phyloP scores from a whole-genome alignment of 2,329 filamentous ascomycete species.

The Verticillium nubilum region DNA sequence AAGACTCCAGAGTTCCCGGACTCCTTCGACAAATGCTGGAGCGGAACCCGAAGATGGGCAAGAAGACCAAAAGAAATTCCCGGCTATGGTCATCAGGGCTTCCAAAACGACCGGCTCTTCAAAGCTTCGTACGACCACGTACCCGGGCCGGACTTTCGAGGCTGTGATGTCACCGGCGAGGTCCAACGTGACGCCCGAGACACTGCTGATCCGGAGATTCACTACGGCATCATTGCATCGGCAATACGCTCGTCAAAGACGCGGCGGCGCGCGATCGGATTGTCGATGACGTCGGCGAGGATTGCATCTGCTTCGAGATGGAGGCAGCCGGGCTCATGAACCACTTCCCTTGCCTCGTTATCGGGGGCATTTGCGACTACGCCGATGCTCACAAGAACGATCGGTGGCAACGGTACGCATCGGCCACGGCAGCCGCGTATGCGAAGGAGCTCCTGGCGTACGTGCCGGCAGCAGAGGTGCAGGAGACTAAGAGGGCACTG shows the following conservation, averaged over 20 bases:
- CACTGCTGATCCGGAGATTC: slow-evolving; percentile 7
- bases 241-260: slow-evolving; percentile 15
- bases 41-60: slow-evolving; percentile 5
- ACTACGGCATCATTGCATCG: slow-evolving; percentile 18
- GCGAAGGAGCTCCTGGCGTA: slow-evolving; percentile 9
- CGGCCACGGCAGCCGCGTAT: slow-evolving; percentile 16
- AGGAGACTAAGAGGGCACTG: neutral
- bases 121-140: slow-evolving; percentile 5
- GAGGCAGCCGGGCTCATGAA: slow-evolving; percentile 16
- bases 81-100: slow-evolving; percentile 2
- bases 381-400: slow-evolving; percentile 21
- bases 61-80: neutral
- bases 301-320: slow-evolving; percentile 17
- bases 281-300: neutral
- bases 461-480: neutral
- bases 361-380: slow-evolving; percentile 25
- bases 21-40: too few species aligned
- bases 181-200: neutral
- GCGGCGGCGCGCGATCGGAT: slow-evolving; percentile 6
- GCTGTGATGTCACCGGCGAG: slow-evolving; percentile 1
- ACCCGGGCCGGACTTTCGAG: slow-evolving; percentile 2
- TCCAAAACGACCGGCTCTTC: slow-evolving; percentile 9
- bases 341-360: slow-evolving; percentile 15
- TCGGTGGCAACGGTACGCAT: slow-evolving; percentile 17
- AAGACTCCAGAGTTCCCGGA: too few species aligned